Evolutionary conservation across 208 protist genomes (phyloP), one percentile per base, ranked within the genome.

Genomic region (Angomonas ambiguus): DNA sequence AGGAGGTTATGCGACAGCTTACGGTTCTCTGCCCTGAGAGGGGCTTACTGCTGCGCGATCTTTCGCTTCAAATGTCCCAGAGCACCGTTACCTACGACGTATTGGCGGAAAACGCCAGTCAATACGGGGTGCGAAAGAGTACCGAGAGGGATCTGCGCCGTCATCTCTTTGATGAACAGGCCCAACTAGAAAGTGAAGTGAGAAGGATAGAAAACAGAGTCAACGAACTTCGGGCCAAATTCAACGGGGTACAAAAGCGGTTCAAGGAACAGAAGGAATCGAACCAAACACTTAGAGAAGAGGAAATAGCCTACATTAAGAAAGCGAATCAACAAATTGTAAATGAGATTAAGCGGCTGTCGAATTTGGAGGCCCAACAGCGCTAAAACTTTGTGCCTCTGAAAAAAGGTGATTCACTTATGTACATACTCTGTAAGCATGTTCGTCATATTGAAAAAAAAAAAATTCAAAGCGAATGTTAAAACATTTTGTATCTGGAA

Each of bases 301-400:
- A 94, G 61, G 92, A 97, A 64, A 77, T 97, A n/a, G 75, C 77
- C 27, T 96, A 94, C 72, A 61, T 92, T 1, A 94, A 92, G 74
- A 87, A 80, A 55, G 86, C 79, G 10, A 94, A 96, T 64, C 74
- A 73, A 56, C 91, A 97, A 62, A 73, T 97, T 30, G 79, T 91
- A 10, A 93, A 69, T 61, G 89, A 97, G 55, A 89, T 97, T 55
- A 96, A 96, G 75, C 76, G 91, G 5, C 64, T 94, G 45, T 77
- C 79, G 18, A 71, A 79, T 22, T 65, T 87, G 62, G 83, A 90
- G 66, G 87, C 76, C 41, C 59, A 62, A 0, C 82, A 72, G 61
- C 45, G 16, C 20, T 27, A 53, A 5, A 24, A 8, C 5, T 5
- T 20, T 20, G 20, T 45, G 11, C 38, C 38, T 8, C 38, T n/a